Conservation (phyloP, 495 filamentous ascomycete species). For the Penicillium flavigenum region DNA sequence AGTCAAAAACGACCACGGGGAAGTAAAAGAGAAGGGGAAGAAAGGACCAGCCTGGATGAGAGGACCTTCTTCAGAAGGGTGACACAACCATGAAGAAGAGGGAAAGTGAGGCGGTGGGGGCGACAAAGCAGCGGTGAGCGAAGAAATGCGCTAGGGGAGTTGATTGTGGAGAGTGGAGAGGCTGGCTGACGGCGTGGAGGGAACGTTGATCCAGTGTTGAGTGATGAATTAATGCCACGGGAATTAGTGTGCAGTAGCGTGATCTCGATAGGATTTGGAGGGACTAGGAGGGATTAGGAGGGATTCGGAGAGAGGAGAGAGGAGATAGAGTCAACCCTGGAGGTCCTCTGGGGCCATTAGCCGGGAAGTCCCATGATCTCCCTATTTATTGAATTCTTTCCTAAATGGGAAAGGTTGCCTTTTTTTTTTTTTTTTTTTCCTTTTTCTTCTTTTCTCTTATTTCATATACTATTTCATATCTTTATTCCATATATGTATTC, state of each 20-base stretch:
- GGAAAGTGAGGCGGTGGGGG: conserved; percentile 43
- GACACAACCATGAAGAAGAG: conserved; percentile 26
- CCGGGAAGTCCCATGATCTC: conserved; percentile 2
- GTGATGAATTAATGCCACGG: conserved; percentile 1
- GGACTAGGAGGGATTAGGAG: no score
- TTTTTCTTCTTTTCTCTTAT: neutral
- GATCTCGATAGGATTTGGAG: no score
- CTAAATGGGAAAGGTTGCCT: conserved; percentile 5
- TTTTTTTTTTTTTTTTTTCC: neutral
- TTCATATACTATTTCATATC: neutral
- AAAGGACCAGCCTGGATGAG: conserved; percentile 32
- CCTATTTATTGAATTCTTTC: conserved; percentile 1
- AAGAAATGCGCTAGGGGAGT: conserved; percentile 42
- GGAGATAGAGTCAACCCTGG: no score
- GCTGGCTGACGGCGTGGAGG: conserved; percentile 15
- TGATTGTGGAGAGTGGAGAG: conserved; percentile 32
- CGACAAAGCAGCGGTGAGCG: conserved; percentile 52
- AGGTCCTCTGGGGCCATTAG: no score
- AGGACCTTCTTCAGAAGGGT: conserved; percentile 32
- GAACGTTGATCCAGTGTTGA: neutral
- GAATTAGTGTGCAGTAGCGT: neutral
- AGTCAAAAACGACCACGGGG: conserved; percentile 14
- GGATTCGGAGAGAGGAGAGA: no score
- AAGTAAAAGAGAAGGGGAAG: conserved; percentile 12
- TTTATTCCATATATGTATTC: neutral